phyloP scores from a whole-genome alignment of 106 monocot genomes.

The Allium sativum region DNA sequence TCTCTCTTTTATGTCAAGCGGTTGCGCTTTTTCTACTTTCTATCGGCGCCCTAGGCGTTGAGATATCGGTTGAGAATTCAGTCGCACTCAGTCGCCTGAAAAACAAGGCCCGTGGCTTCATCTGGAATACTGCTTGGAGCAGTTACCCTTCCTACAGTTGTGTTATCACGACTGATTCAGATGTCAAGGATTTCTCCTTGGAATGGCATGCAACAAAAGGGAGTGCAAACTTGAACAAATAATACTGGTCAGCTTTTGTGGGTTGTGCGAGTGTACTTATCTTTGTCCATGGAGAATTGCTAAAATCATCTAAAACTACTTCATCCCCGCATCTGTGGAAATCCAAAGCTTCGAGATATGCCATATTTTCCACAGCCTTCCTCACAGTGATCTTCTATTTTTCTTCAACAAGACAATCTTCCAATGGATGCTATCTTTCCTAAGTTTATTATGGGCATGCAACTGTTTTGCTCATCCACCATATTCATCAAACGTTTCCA shows the following conservation, averaged over 20 bases:
- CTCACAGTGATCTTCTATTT: slow-evolving; percentile 32
- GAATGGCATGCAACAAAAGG: slow-evolving; percentile 35
- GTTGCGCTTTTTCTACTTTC: slow-evolving; percentile 50
- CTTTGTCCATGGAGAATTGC: slow-evolving; percentile 27
- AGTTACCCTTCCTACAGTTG: slow-evolving; percentile 69
- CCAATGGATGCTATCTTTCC: slow-evolving; percentile 21
- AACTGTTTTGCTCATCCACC: slow-evolving; percentile 44
- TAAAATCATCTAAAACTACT: slow-evolving; percentile 15
- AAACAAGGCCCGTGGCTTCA: slow-evolving; percentile 64
- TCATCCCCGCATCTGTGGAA: slow-evolving; percentile 10
- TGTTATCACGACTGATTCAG: slow-evolving; percentile 84
- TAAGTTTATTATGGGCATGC: slow-evolving; percentile 48
- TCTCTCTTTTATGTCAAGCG: slow-evolving; percentile 39
- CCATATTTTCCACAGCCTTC: slow-evolving; percentile 15
- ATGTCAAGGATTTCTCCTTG: slow-evolving; percentile 32
- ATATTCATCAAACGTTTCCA: slow-evolving; percentile 74
- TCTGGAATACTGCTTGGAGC: slow-evolving; percentile 88
- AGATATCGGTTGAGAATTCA: slow-evolving; percentile 60
- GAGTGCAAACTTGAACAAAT: slow-evolving; percentile 30
- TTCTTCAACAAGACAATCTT: slow-evolving; percentile 20
- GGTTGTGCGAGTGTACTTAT: slow-evolving; percentile 61
- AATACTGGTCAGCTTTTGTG: slow-evolving; percentile 67
- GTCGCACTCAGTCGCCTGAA: slow-evolving; percentile 37
- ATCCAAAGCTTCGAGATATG: slow-evolving; percentile 17
- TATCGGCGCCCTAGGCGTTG: slow-evolving; percentile 38